Base-by-base conservation (phyloP, 2,329 filamentous ascomycete genomes). In the Torrubiella hemipterigena region DNA sequence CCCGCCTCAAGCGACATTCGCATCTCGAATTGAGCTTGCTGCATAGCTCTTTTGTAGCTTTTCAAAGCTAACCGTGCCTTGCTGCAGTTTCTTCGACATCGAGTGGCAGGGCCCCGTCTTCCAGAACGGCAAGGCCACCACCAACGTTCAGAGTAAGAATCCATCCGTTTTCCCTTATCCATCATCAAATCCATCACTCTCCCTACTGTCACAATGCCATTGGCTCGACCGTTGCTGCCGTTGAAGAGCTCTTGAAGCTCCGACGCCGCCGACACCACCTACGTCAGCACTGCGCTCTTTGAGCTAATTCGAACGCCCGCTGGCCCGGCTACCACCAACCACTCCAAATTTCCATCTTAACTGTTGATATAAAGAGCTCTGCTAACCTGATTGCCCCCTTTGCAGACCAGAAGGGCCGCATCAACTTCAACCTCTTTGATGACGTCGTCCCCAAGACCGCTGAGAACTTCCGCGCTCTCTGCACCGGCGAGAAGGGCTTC, bases 371-470 rank as follows among this genome's bases (percentile, higher is more conserved):
- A 24, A n/a, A 13, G 12, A 17, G 7, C 9, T 20, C 16, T 27
- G n/a, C 24, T 18, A n/a, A n/a, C n/a, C n/a, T n/a, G n/a, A n/a
- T n/a, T n/a, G n/a, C n/a, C n/a, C n/a, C n/a, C n/a, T n/a, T 28
- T 54, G 42, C 46, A 85, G 84, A 60, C 39, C 81, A 91, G 64
- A 50, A 48, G 31, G 85, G 81, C 51, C 80, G 81, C 55, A 82
- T 96, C 70, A 81, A 74, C 68, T 93, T 95, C 70, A 77, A 78
- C 50, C 83, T 96, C 56, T 94, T 68, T 71, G 73, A 89, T 56
- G 72, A 85, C 45, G 69, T 77, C 39, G 85, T 93, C 56, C 89
- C 89, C 59, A 91, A 81, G 76, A 95, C 89, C 34, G 69, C 73
- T 47, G 67, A 73, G 59, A 91, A 91, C 76, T 93, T 93, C 77